These are phyloP conservation scores for Stachybotrys chartarum DNA, from an alignment of 2,329 filamentous ascomycete species.

Conservation along the genomic window DNA sequence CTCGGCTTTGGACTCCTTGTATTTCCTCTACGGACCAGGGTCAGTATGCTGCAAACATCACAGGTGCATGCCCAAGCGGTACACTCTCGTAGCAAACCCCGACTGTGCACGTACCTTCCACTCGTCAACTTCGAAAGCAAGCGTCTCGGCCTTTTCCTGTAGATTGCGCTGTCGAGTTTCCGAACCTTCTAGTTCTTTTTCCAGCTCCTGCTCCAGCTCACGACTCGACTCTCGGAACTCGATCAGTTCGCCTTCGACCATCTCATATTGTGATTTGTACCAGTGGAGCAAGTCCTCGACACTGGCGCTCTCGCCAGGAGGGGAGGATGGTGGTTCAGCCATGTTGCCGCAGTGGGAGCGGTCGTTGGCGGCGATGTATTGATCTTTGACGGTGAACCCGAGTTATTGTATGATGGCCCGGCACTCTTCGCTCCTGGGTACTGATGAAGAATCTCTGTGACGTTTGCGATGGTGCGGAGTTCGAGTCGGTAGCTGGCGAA, in stretches of 20 bases:
- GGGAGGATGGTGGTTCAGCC: constrained; percentile 57
- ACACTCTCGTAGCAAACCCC: neutral
- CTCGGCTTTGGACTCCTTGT: constrained; percentile 89
- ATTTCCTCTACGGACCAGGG: constrained; percentile 64
- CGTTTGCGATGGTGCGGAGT: too few relatives aligned
- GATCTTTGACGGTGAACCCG: neutral
- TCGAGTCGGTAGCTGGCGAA: too few relatives aligned
- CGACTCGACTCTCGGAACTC: constrained; percentile 93
- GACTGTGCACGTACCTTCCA: constrained; percentile 70
- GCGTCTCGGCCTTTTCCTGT: constrained; percentile 77
- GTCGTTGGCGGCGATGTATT: neutral
- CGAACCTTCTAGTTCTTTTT: constrained; percentile 91
- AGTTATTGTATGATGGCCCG: neutral
- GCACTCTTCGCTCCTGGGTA: neutral
- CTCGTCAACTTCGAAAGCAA: constrained; percentile 89
- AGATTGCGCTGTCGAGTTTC: constrained; percentile 86
- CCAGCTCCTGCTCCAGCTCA: constrained; percentile 87
- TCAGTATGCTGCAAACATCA: neutral
- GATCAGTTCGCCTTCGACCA: constrained; percentile 80
- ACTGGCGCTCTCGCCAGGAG: constrained; percentile 45
- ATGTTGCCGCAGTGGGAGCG: constrained; percentile 21
- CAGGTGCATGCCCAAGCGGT: too few relatives aligned
- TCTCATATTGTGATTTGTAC: constrained; percentile 95
- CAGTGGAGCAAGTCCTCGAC: constrained; percentile 76
- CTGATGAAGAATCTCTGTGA: too few relatives aligned